Evolutionary conservation across 1,284 basidiomycete species (phyloP).

Genomic region (Cryptococcus jaspeensis): DNA sequence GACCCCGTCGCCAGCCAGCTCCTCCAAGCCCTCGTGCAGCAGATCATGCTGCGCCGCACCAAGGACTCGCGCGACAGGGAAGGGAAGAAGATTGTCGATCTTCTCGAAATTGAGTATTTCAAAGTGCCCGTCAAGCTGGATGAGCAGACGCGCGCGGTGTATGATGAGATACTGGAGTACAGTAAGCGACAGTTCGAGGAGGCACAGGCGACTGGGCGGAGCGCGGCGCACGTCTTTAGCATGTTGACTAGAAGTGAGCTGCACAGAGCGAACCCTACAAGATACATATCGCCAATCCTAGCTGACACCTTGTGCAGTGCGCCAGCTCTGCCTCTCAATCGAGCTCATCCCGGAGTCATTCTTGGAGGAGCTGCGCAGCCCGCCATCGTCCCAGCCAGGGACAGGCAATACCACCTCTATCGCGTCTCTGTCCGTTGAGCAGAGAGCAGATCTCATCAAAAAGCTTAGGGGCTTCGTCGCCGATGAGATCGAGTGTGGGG

Average conservation of each 20-base stretch:
- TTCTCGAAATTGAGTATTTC: constrained; percentile 64
- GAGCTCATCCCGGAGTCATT: constrained; percentile 73
- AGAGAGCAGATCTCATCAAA: constrained; percentile 58
- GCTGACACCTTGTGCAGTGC: constrained; percentile 53
- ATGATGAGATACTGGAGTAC: constrained; percentile 68
- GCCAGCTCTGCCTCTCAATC: constrained; percentile 79
- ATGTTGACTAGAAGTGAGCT: constrained; percentile 67
- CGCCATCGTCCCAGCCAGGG: constrained; percentile 47
- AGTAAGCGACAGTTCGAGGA: constrained; percentile 64
- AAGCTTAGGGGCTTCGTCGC: constrained; percentile 68
- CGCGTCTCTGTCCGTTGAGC: constrained; percentile 29
- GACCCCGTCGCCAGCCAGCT: constrained; percentile 65
- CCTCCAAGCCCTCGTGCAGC: constrained; percentile 78
- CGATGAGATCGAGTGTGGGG: constrained; percentile 74
- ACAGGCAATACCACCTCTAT: constrained; percentile 45
- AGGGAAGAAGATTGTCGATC: constrained; percentile 67
- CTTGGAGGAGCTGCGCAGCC: constrained; percentile 61
- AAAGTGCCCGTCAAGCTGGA: constrained; percentile 61
- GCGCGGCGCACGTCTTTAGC: constrained; percentile 63
- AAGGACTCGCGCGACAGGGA: constrained; percentile 80
- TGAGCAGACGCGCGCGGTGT: constrained; percentile 66
- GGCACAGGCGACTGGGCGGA: constrained; percentile 55
- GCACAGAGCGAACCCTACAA: neutral
- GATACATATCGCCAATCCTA: too few species aligned
- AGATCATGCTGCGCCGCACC: constrained; percentile 77